Percentiles rank a stretch among this genome's conserved stretches.
phyloP scores from a whole-genome alignment of 352 stramenopile genomes.

The Pythium insidiosum region DNA sequence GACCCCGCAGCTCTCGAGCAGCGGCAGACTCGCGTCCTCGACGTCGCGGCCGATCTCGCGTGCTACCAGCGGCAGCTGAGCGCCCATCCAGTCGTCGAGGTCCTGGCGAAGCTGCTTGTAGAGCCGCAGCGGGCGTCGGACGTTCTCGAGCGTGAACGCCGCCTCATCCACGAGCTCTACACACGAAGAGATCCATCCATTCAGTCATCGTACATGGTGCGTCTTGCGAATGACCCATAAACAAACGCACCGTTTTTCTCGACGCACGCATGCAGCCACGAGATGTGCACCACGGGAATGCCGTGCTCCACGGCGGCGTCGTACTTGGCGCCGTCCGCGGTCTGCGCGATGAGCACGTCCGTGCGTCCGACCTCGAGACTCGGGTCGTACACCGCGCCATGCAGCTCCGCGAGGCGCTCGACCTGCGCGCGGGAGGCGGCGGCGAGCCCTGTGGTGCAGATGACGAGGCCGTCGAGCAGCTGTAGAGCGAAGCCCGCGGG shows the following conservation, averaged over 20 bases:
- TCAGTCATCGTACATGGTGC: too few species aligned
- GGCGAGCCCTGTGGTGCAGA: conserved; percentile 60
- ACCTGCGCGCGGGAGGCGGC: conserved; percentile 43
- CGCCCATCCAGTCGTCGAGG: conserved; percentile 21
- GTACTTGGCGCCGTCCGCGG: conserved; percentile 50
- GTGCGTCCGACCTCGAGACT: conserved; percentile 53
- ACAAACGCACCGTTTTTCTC: conserved; percentile 32
- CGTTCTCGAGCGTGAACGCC: conserved; percentile 31
- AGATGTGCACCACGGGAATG: conserved; percentile 62
- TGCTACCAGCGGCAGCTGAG: conserved; percentile 15
- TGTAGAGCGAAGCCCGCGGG: conserved; percentile 23
- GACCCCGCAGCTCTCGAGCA: conserved; percentile 62
- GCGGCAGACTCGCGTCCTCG: conserved; percentile 31
- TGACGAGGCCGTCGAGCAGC: conserved; percentile 45
- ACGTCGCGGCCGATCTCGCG: too few species aligned
- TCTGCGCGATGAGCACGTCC: conserved; percentile 52
- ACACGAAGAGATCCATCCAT: too few species aligned
- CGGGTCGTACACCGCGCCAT: conserved; percentile 49
- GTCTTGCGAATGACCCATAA: too few species aligned
- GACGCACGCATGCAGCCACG: conserved; percentile 63
- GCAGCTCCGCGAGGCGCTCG: conserved; percentile 24
- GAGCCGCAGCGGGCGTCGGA: conserved; percentile 22
- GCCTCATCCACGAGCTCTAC: conserved; percentile 37
- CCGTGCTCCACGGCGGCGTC: conserved; percentile 41
- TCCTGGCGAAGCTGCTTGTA: conserved; percentile 32